These are phyloP conservation scores for Sporothrix schenckii DNA, from an alignment of 2,329 filamentous ascomycete genomes.

Conservation along the genomic window DNA sequence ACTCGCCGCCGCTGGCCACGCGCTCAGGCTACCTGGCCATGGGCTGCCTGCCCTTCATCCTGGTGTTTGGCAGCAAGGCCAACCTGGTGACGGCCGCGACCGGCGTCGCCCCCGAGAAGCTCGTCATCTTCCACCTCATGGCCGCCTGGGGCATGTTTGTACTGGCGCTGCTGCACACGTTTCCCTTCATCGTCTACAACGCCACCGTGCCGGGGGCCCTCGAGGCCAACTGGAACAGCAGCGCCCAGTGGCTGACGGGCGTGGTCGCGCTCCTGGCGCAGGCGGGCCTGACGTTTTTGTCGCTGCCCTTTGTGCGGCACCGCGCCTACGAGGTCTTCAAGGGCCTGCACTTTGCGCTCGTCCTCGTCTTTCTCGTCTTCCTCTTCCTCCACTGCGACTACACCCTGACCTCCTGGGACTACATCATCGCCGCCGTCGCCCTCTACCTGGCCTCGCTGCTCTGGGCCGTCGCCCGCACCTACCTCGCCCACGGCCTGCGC, in stretches of 20 bases:
- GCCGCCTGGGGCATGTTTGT: slow-evolving; percentile 59
- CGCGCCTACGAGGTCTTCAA: slow-evolving; percentile 66
- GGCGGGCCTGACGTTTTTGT: slow-evolving; percentile 59
- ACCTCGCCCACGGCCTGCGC: slow-evolving; percentile 54
- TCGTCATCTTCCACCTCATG: slow-evolving; percentile 61
- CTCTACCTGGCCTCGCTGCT: slow-evolving; percentile 55
- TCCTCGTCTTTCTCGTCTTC: slow-evolving; percentile 58
- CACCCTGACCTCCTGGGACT: slow-evolving; percentile 60
- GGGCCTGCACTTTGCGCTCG: slow-evolving; percentile 56
- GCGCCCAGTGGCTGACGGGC: slow-evolving; percentile 58
- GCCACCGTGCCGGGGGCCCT: slow-evolving; percentile 52
- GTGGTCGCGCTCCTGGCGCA: slow-evolving; percentile 58
- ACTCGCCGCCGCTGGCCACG: slow-evolving; percentile 57
- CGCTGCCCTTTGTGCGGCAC: slow-evolving; percentile 53
- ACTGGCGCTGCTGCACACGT: slow-evolving; percentile 60
- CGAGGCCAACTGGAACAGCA: slow-evolving; percentile 49
- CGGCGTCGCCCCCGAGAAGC: slow-evolving; percentile 59
- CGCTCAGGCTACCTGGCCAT: slow-evolving; percentile 57
- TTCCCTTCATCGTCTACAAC: slow-evolving; percentile 61
- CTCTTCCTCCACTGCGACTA: slow-evolving; percentile 65
- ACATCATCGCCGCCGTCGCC: slow-evolving; percentile 60
- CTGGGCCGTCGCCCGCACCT: slow-evolving; percentile 51
- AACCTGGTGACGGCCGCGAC: slow-evolving; percentile 59
- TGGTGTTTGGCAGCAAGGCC: slow-evolving; percentile 53
- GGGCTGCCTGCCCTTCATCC: slow-evolving; percentile 46